Percentiles rank a stretch among this genome's conserved stretches.
These are phyloP conservation scores for Irpex lacteus DNA, from an alignment of 1,284 basidiomycete genomes.

Conservation along the genomic window DNA sequence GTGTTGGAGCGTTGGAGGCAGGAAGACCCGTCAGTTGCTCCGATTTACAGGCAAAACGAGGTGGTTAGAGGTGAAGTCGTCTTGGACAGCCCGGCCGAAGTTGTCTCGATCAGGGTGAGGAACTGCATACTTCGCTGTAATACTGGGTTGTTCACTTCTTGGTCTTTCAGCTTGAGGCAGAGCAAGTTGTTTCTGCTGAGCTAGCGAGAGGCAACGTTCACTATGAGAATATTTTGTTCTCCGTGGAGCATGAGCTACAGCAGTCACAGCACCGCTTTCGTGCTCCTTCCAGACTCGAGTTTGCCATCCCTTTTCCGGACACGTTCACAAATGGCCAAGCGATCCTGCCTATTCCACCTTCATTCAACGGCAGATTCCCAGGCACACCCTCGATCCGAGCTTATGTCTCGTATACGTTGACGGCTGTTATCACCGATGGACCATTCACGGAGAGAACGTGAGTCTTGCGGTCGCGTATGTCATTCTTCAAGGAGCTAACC, in stretches of 20 bases:
- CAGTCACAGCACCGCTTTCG: conserved; percentile 14
- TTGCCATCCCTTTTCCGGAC: conserved; percentile 46
- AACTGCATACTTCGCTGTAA: background rate
- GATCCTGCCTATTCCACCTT: conserved; percentile 46
- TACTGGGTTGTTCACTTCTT: background rate
- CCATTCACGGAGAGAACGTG: conserved; percentile 10
- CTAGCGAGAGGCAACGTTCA: conserved; percentile 22
- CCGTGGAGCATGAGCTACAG: conserved; percentile 34
- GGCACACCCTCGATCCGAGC: conserved; percentile 31
- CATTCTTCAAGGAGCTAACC: conserved; percentile 5
- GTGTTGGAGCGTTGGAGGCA: background rate
- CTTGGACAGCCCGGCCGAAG: background rate
- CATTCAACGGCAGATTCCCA: conserved; percentile 37
- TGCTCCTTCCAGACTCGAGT: conserved; percentile 46
- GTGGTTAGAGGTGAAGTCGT: background rate
- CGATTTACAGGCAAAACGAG: background rate
- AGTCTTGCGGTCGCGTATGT: conserved; percentile 9
- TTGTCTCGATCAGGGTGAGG: background rate
- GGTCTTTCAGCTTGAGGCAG: background rate
- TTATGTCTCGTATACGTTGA: conserved; percentile 38
- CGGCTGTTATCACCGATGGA: conserved; percentile 26
- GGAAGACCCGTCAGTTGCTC: background rate
- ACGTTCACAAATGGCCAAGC: conserved; percentile 37
- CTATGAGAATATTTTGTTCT: conserved; percentile 1
- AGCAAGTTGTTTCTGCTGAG: background rate